Evolutionary conservation across 2,329 filamentous ascomycete species (phyloP), one percentile per base, ranked within the genome.

Genomic region (Domatiomyces globalis): DNA sequence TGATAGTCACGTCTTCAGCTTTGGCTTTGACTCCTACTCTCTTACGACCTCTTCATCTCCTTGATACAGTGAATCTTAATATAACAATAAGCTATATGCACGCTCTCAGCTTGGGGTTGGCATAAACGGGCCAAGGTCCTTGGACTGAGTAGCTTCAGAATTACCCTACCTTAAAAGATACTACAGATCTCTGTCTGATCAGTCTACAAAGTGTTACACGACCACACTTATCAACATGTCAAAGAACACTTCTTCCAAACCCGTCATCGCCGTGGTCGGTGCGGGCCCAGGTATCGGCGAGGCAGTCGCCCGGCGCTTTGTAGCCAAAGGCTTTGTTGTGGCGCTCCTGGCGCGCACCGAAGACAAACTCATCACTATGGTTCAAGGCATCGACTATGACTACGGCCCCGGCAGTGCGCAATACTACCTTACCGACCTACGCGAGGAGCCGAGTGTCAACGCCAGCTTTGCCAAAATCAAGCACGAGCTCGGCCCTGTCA

Each of bases 281-380:
- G 56, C 56, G 7, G 56, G 56, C 5, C 56, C 56, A 4, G 56
- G 56, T 18, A 58, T 58, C 19, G 56, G 56, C 39, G 56, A 58
- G 49, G 56, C 56, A 4, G 56, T 58, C 1, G 56, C 53, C 5
- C 53, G 56, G 22, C 56, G 56, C 44, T 58, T 58, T 50, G 48
- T 51, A 4, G 49, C 56, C 45, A 51, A 56, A 22, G 56, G 56
- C 27, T 58, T 54, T 49, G 39, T 43, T 9, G 56, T 51, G 12
- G 56, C 56, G 1, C 53, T 58, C 2, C 56, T 58, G 15, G 56
- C 56, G 1, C 56, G 56, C 7, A 58, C 56, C 0, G 54, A 58
- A 47, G 53, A 55, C 49, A 58, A 58, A 39, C 54, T 58, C 9
- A 50, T 51, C 18, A 55, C 44, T 15, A 58, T 58, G 56, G 53